A percentile compares a stretch with the other conserved stretches of the same genome.
Evolutionary conservation across 2,329 filamentous ascomycete genomes (phyloP).

Genomic region (Meredithiella fracta): DNA sequence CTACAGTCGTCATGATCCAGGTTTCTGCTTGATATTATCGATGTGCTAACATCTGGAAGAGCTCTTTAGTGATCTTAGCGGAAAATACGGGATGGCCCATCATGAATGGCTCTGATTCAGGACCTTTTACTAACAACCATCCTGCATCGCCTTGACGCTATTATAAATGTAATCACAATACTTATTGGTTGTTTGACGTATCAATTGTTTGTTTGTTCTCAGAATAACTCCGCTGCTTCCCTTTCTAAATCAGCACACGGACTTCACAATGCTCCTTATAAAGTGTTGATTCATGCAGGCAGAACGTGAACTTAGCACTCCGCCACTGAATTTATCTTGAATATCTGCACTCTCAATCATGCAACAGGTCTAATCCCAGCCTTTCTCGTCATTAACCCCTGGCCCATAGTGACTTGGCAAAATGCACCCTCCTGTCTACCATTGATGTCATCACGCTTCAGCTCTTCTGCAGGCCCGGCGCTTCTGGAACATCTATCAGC

Average conservation of each 20-base stretch:
- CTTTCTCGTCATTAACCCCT: background rate
- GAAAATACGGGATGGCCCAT: background rate
- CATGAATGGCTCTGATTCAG: background rate
- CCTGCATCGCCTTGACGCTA: background rate
- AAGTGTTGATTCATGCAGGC: background rate
- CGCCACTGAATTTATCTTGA: background rate
- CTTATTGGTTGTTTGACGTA: no score
- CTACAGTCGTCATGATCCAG: no score
- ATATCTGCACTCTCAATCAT: background rate
- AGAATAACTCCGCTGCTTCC: no score
- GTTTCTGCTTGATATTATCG: no score
- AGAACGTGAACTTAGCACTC: background rate
- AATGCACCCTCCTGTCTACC: background rate
- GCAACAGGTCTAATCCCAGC: background rate
- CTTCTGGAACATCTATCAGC: background rate
- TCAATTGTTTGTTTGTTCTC: no score
- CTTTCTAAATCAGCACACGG: no score
- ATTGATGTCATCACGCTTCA: no score
- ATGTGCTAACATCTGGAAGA: background rate
- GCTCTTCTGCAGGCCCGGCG: no score
- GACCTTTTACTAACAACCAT: background rate
- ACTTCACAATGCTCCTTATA: background rate
- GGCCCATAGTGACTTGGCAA: background rate
- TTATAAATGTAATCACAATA: background rate
- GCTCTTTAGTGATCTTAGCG: background rate